phyloP scores from a whole-genome alignment of 768 basidiomycete genomes.

The Amylocystis lapponica region DNA sequence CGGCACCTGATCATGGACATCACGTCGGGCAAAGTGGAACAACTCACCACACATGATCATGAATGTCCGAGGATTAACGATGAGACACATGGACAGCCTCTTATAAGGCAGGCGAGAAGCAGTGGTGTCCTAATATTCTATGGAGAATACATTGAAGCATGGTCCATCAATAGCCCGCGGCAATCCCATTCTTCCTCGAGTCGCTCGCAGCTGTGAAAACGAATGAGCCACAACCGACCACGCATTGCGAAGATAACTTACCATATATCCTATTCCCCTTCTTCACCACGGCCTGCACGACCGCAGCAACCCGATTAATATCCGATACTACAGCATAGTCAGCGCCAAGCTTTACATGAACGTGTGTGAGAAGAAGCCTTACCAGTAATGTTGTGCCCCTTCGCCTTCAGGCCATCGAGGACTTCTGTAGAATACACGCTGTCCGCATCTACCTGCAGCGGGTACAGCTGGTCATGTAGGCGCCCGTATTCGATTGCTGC shows the following conservation, averaged over 20 bases:
- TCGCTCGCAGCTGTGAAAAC: constrained; percentile 69
- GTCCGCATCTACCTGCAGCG: constrained; percentile 55
- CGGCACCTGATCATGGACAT: too few species aligned
- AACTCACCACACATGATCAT: too few species aligned
- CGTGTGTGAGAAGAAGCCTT: constrained; percentile 13
- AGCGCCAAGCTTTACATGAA: not conserved
- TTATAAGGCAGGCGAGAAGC: too few species aligned
- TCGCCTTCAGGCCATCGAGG: constrained; percentile 46
- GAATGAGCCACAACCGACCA: not conserved
- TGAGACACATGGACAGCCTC: not conserved
- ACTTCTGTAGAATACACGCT: constrained; percentile 49
- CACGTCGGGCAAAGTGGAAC: too few species aligned
- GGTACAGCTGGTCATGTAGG: constrained; percentile 84
- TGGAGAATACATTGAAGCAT: constrained; percentile 3
- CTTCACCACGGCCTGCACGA: constrained; percentile 62
- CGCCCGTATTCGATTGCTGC: constrained; percentile 80
- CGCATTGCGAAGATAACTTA: constrained; percentile 18
- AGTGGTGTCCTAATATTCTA: constrained; percentile 1
- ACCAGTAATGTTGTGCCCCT: constrained; percentile 75
- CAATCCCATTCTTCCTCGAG: constrained; percentile 89
- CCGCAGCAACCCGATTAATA: constrained; percentile 67
- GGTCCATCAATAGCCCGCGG: constrained; percentile 65
- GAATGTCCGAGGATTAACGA: too few species aligned
- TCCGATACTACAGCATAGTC: constrained; percentile 42
- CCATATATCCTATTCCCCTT: constrained; percentile 56